Evolutionary conservation across 306 rosid species (phyloP).

Genomic region (Amphicarpaea edgeworthii): DNA sequence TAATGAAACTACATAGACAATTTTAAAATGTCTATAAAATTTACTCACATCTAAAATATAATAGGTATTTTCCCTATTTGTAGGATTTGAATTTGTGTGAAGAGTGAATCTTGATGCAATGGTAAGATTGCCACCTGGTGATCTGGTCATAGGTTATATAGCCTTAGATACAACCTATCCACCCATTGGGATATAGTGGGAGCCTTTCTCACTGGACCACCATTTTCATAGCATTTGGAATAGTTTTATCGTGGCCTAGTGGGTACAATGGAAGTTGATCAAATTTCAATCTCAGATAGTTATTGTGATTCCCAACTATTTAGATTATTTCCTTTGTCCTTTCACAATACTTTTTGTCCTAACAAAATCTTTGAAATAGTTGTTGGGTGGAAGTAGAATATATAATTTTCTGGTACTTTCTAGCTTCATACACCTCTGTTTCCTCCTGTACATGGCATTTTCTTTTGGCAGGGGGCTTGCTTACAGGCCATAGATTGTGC

Average conservation of each 20-base stretch:
- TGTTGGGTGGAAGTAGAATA: constrained; percentile 14
- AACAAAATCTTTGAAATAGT: constrained; percentile 5
- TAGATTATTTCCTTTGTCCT: neutral
- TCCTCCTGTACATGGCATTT: neutral
- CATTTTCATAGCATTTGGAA: neutral
- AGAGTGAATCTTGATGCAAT: neutral
- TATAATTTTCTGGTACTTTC: constrained; percentile 7
- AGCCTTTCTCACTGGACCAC: neutral
- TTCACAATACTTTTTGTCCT: neutral
- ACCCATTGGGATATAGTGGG: neutral
- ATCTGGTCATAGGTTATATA: neutral
- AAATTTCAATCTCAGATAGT: constrained; percentile 11
- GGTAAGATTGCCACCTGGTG: constrained; percentile 1
- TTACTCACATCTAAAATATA: neutral
- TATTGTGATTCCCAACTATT: neutral
- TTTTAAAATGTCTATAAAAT: neutral
- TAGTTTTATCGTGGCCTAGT: neutral
- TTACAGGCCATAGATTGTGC: neutral
- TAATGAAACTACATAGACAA: neutral
- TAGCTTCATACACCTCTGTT: neutral
- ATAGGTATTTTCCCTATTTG: neutral
- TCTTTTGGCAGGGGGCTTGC: neutral
- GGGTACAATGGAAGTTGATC: constrained; percentile 11
- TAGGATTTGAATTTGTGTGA: neutral
- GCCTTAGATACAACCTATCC: neutral